Base-by-base conservation (phyloP, 306 rosid species). In the Quillaja saponaria region DNA sequence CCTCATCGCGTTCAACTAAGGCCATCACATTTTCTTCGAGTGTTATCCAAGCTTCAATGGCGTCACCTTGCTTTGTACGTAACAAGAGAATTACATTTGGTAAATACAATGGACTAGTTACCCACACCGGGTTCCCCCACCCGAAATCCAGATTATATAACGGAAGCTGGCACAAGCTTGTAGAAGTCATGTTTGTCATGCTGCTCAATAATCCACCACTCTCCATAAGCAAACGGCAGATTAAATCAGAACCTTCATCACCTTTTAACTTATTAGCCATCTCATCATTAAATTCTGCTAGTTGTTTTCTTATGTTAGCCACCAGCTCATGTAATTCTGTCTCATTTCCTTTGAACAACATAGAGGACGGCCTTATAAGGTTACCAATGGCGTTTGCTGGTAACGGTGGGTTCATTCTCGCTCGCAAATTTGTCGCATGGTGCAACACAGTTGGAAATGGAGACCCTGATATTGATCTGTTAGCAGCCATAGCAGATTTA, bases 61-160 rank as follows among this genome's bases (percentile, higher is more conserved):
- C 80, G 21, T 75, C 71, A 49, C 45, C 20, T 8, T 42, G 35
- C 60, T 46, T 56, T 0, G 68, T 63, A 0, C 69, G 75, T 13
- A 57, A 46, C 16, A 69, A 6, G 3, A 75, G 34, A 8, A 64
- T 13, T 1, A 69, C 49, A 66, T 75, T 75, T 25, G 31, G 3
- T 39, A 75, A 13, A 17, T 49, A 63, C 40, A 69, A 2, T n/a
- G 51, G 18, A 42, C 34, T 71, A 21, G 0, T 21, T 13, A 73
- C 76, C 79, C 79, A 78, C 1, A 42, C 17, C 3, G 76, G 79
- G 38, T 73, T 78, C 55, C 79, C 79, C 76, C 73, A 78, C 6
- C 79, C 79, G 47, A 78, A 78, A 61, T 78, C 76, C 58, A 34
- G 62, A 13, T 68, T 76, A 53, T 73, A 63, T 42, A 39, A 56